A percentile compares a stretch with the other conserved stretches of the same genome.
Conservation (phyloP, 768 basidiomycete species). For the Pleurotus eryngii region DNA sequence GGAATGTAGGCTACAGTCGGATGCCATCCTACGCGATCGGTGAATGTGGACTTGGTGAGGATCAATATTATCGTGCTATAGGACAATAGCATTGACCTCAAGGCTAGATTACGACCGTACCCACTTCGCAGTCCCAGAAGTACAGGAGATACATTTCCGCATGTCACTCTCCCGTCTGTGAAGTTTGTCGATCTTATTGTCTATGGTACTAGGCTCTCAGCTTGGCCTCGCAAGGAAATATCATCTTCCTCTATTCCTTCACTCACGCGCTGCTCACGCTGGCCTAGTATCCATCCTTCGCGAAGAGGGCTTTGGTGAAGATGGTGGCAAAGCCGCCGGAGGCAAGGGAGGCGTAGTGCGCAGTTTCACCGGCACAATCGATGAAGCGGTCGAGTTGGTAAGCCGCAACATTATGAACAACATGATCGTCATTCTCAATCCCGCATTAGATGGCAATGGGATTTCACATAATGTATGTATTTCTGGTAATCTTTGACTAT, state of each 20-base stretch:
- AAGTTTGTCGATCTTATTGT: not conserved
- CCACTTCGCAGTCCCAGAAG: conserved; percentile 55
- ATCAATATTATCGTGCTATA: not conserved
- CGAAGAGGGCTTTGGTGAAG: conserved; percentile 59
- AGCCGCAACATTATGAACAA: conserved; percentile 18
- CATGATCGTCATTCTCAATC: not conserved
- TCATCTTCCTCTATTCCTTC: conserved; percentile 75
- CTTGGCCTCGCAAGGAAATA: conserved; percentile 66
- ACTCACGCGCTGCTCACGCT: conserved; percentile 71
- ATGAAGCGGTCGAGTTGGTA: conserved; percentile 66
- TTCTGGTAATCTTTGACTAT: no score
- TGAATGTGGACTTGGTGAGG: conserved; percentile 74
- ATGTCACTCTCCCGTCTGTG: conserved; percentile 16
- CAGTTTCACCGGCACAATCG: conserved; percentile 69
- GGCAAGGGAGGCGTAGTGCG: conserved; percentile 77
- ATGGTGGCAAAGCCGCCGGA: conserved; percentile 53
- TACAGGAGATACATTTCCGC: conserved; percentile 67
- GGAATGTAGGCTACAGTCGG: conserved; percentile 74
- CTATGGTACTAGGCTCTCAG: conserved; percentile 39
- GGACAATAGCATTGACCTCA: not conserved
- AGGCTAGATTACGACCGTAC: conserved; percentile 74
- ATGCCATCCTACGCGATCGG: conserved; percentile 82
- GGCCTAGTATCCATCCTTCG: conserved; percentile 66
- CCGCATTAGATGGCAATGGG: conserved; percentile 62
- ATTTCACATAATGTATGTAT: conserved; percentile 54